Conservation (phyloP, 2,329 filamentous ascomycete species). For the Dendrostoma leiphaemia region DNA sequence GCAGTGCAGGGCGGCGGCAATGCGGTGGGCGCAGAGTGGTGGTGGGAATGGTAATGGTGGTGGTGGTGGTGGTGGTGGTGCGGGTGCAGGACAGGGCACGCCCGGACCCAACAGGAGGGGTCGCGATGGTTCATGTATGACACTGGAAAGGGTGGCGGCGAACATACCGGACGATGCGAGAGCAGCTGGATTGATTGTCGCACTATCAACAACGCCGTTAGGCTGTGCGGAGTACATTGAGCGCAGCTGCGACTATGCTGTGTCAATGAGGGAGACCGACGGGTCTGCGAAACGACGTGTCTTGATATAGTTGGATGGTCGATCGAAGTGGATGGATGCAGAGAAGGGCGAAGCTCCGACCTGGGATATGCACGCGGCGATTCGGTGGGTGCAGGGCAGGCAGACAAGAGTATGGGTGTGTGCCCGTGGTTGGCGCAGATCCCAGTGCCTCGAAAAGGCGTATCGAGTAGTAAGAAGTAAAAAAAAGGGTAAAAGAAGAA, state of each 20-base stretch:
- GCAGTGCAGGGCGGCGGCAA: background rate
- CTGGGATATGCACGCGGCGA: slow-evolving; percentile 34
- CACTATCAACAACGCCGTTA: slow-evolving; percentile 78
- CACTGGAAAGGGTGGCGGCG: slow-evolving; percentile 15
- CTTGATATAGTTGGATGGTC: slow-evolving; percentile 58
- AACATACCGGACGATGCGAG: slow-evolving; percentile 75
- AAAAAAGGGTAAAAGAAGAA: slow-evolving; percentile 21
- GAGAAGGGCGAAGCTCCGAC: slow-evolving; percentile 29
- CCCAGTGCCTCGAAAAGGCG: slow-evolving; percentile 22
- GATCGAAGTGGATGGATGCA: slow-evolving; percentile 24
- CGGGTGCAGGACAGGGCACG: slow-evolving; percentile 12
- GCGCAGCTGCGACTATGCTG: slow-evolving; percentile 40
- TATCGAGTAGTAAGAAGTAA: slow-evolving; percentile 26
- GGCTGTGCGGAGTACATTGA: slow-evolving; percentile 61
- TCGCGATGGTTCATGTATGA: slow-evolving; percentile 20
- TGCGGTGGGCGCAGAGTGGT: background rate
- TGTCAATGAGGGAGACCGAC: slow-evolving; percentile 34
- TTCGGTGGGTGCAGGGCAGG: slow-evolving; percentile 14
- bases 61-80: slow-evolving; percentile 7
- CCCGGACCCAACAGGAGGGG: slow-evolving; percentile 18
- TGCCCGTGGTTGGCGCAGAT: slow-evolving; percentile 51
- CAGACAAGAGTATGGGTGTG: slow-evolving; percentile 43
- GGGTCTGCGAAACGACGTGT: slow-evolving; percentile 57
- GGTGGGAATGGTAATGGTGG: background rate
- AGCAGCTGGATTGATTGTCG: slow-evolving; percentile 87